These are phyloP conservation scores for Venturia pyrina DNA, from an alignment of 2,329 filamentous ascomycete species.

Conservation along the genomic window DNA sequence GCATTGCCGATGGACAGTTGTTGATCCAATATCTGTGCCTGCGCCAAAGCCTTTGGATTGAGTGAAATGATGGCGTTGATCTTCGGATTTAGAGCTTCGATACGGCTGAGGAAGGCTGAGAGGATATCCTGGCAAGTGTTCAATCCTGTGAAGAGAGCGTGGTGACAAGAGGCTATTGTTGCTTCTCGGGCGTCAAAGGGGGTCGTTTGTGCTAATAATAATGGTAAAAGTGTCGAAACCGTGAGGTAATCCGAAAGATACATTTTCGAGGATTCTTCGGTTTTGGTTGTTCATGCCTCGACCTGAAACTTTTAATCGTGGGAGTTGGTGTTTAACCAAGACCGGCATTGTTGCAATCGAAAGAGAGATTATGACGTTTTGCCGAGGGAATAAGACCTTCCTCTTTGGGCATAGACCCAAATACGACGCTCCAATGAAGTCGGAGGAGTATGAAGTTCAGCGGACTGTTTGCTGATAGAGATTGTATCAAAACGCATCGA, in stretches of 20 bases:
- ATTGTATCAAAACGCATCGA: neutral
- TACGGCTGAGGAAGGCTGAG: conserved; percentile 40
- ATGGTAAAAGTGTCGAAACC: neutral
- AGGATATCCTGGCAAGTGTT: conserved; percentile 47
- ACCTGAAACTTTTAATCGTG: neutral
- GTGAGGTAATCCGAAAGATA: neutral
- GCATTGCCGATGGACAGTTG: conserved; percentile 48
- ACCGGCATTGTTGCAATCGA: neutral
- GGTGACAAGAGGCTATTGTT: conserved; percentile 47
- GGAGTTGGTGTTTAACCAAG: neutral
- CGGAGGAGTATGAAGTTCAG: neutral
- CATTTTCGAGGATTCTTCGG: neutral
- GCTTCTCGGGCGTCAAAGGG: conserved; percentile 46
- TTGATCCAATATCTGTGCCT: conserved; percentile 50
- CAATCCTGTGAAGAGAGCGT: conserved; percentile 42
- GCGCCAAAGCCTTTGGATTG: conserved; percentile 56
- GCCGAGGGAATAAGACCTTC: neutral
- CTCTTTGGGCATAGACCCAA: neutral
- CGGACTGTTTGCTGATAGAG: neutral
- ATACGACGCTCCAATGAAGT: neutral
- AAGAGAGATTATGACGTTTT: neutral
- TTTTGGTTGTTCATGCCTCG: neutral
- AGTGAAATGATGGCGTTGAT: conserved; percentile 5
- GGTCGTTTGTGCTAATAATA: neutral
- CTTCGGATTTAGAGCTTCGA: neutral